A percentile compares a stretch with the other conserved stretches of the same genome.
Evolutionary conservation across 345 rosid genomes (phyloP).

Genomic region (Anacardium occidentale): DNA sequence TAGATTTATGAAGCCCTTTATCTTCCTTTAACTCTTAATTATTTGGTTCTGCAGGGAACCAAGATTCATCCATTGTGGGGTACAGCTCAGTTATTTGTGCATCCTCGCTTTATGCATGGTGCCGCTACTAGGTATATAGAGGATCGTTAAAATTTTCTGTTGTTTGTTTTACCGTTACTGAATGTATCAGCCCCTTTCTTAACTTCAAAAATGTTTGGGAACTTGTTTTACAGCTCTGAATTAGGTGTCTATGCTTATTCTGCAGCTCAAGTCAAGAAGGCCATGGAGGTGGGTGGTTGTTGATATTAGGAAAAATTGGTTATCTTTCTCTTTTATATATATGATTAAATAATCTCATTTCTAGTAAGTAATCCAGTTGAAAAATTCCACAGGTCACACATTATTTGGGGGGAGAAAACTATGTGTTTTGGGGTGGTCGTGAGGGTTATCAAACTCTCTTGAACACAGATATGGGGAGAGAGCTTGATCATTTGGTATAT

Average conservation of each 20-base stretch:
- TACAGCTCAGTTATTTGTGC: conserved; percentile 90
- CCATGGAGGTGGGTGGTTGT: conserved; percentile 64
- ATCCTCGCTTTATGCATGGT: conserved; percentile 98
- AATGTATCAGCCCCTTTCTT: conserved; percentile 1
- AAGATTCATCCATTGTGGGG: conserved; percentile 86
- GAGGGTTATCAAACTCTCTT: conserved; percentile 94
- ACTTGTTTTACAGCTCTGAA: conserved; percentile 56
- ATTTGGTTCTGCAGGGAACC: conserved; percentile 50
- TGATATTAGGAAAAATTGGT: neutral
- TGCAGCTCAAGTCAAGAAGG: conserved; percentile 98
- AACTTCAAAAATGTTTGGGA: neutral
- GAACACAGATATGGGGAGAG: conserved; percentile 96
- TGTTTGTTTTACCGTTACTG: neutral
- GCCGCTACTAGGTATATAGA: conserved; percentile 80
- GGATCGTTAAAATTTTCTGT: neutral
- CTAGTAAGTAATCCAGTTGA: neutral
- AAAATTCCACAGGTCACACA: conserved; percentile 60
- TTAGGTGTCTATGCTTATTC: conserved; percentile 85
- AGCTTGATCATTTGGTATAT: conserved; percentile 79
- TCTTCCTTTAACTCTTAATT: neutral
- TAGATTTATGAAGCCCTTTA: neutral
- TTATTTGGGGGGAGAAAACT: conserved; percentile 96
- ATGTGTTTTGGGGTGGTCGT: conserved; percentile 98
- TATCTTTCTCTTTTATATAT: neutral
- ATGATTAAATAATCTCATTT: neutral